Base-by-base conservation (phyloP, 345 rosid species). In the Brassica incana region DNA sequence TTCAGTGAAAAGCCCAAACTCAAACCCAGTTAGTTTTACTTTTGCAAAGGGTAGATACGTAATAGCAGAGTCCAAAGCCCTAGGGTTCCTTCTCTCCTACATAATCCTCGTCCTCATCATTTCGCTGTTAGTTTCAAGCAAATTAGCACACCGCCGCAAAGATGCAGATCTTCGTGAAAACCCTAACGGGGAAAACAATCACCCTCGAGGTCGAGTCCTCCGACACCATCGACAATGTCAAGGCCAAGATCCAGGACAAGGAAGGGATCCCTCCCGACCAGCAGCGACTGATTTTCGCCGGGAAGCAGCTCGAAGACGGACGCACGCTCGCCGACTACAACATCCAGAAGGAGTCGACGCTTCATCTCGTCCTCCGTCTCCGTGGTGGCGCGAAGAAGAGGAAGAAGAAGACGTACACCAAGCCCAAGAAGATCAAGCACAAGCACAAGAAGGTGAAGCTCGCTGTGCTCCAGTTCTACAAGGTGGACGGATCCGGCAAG, bases 91-190 rank as follows among this genome's bases (percentile, higher is more conserved):
- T 45, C 62, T 35, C n/a, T 29, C 9, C 59, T 67, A 50, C 64
- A 56, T 43, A 66, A 20, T 15, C 65, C 36, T 1, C 7, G 0
- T 4, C 25, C 40, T 60, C 2, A 5, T 8, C 12, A 8, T 3
- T 8, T 1, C 8, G 7, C 11, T 12, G 0, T 8, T 68, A 0
- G 43, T 36, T 8, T 2, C 45, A 38, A 60, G 66, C 67, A 60
- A 33, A n/a, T 7, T 18, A 27, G 2, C 43, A 36, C 45, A 4
- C 33, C 1, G 59, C 20, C 52, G 38, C 32, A 33, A 80, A 76
- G 81, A 90, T 90, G 94, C 94, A 90, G 89, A 88, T 90, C 86
- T 90, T 90, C 78, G 94, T 88, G 78, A 90, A 90, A 77, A 88
- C 94, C 89, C 88, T 90, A 14, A 88, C 94, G 79, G 94, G 94